Conservation (phyloP, 1,139 yeast genomes). For the Magnusiomyces fungicola region DNA sequence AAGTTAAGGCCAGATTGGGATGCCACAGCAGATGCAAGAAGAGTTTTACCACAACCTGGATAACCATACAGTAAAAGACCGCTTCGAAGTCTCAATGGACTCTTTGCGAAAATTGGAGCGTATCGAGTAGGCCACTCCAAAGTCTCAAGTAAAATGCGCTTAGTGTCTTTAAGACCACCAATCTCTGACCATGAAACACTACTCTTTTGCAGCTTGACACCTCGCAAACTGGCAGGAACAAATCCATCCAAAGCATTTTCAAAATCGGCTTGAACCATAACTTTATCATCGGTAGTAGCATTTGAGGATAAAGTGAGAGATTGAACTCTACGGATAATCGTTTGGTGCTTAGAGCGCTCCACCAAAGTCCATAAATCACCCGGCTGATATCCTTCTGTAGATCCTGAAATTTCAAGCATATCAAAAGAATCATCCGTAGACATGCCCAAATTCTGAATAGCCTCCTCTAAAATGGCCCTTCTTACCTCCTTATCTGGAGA, state of each 20-base stretch:
- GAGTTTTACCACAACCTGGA: slow-evolving; percentile 97
- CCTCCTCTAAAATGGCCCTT: slow-evolving; percentile 43
- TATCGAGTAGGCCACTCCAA: slow-evolving; percentile 96
- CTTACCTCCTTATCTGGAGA: slow-evolving; percentile 69
- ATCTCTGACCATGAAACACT: slow-evolving; percentile 76
- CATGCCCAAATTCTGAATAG: slow-evolving; percentile 34
- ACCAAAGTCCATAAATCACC: slow-evolving; percentile 66
- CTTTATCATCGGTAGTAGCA: slow-evolving; percentile 8
- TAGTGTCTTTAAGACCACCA: slow-evolving; percentile 80
- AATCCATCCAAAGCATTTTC: slow-evolving; percentile 56
- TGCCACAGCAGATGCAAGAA: slow-evolving; percentile 89
- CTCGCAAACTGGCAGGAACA: slow-evolving; percentile 76
- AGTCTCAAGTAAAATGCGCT: slow-evolving; percentile 70
- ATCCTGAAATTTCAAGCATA: slow-evolving; percentile 60
- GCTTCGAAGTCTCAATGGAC: slow-evolving; percentile 81
- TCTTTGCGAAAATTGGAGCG: slow-evolving; percentile 84
- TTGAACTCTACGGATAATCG: slow-evolving; percentile 20
- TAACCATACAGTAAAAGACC: slow-evolving; percentile 89
- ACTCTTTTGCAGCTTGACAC: slow-evolving; percentile 78
- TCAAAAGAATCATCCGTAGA: slow-evolving; percentile 41
- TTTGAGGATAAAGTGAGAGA: slow-evolving; percentile 10
- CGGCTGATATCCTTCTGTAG: slow-evolving; percentile 87
- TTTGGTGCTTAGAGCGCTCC: slow-evolving; percentile 65
- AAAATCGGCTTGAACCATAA: slow-evolving; percentile 35
- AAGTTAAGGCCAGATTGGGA: slow-evolving; percentile 92